A percentile compares a stretch with the other conserved stretches of the same genome.
phyloP scores from a whole-genome alignment of 495 filamentous ascomycete species.

The Hypomontagnella submonticulosa region DNA sequence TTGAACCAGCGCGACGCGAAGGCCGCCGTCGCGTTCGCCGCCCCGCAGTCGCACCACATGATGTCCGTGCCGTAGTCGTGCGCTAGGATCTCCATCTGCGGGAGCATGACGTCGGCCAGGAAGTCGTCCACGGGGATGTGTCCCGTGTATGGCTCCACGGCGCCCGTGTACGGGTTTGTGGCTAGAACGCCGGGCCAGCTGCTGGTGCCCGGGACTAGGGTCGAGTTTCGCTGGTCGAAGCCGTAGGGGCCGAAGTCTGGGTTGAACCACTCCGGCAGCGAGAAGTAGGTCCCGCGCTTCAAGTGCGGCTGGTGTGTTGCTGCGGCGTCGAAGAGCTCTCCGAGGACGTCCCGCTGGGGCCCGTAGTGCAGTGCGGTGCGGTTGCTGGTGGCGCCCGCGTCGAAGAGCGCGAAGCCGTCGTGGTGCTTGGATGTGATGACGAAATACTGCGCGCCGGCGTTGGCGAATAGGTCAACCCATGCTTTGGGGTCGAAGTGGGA shows the following conservation, averaged over 20 bases:
- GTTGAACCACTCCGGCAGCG: constrained; percentile 68
- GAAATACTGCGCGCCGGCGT: constrained; percentile 66
- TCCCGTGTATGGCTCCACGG: constrained; percentile 60
- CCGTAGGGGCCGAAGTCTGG: constrained; percentile 61
- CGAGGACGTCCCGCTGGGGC: constrained; percentile 57
- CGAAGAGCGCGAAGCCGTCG: constrained; percentile 66
- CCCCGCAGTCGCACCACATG: constrained; percentile 68
- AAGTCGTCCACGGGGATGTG: constrained; percentile 59
- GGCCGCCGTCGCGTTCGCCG: constrained; percentile 58
- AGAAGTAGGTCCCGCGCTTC: constrained; percentile 63
- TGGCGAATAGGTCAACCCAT: constrained; percentile 68
- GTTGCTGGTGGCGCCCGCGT: constrained; percentile 54
- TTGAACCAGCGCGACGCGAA: constrained; percentile 64
- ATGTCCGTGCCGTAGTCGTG: constrained; percentile 61
- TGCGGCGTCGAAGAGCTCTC: constrained; percentile 65
- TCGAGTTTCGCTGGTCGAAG: constrained; percentile 35
- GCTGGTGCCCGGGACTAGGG: constrained; percentile 13
- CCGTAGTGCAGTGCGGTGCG: constrained; percentile 58
- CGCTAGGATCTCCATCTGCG: constrained; percentile 63
- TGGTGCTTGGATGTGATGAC: constrained; percentile 65
- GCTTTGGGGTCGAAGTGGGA: constrained; percentile 59
- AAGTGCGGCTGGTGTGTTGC: constrained; percentile 60
- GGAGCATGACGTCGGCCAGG: constrained; percentile 60
- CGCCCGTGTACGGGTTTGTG: constrained; percentile 62
- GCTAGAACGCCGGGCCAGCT: constrained; percentile 52